Conservation (phyloP, 2,329 filamentous ascomycete genomes). For the Beauveria asiatica region DNA sequence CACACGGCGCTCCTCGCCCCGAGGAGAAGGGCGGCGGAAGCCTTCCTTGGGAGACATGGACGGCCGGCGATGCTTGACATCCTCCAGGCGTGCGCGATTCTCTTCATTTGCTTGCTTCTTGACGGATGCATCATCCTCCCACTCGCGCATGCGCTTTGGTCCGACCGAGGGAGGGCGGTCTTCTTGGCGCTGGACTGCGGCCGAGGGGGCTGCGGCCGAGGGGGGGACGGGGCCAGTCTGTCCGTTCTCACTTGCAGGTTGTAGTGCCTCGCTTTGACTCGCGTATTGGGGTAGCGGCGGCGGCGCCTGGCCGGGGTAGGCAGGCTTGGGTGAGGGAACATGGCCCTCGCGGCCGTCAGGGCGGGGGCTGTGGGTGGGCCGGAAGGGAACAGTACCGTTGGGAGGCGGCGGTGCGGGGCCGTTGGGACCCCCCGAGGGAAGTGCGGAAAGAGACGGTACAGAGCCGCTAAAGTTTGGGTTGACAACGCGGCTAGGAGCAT, state of each 20-base stretch:
- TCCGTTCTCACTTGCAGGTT: constrained; percentile 52
- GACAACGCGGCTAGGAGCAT: constrained; percentile 48
- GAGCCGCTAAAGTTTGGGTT: constrained; percentile 54
- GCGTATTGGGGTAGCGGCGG: constrained; percentile 45
- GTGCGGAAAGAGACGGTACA: constrained; percentile 33
- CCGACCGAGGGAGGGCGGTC: constrained; percentile 74
- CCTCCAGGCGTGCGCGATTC: constrained; percentile 75
- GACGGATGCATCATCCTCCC: constrained; percentile 71
- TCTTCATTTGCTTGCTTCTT: constrained; percentile 91
- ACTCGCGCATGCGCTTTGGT: constrained; percentile 81
- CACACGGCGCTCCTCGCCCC: constrained; percentile 55
- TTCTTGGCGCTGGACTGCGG: constrained; percentile 50
- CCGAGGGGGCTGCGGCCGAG: constrained; percentile 48
- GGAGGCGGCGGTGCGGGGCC: constrained; percentile 29
- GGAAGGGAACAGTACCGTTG: constrained; percentile 61
- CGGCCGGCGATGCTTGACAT: constrained; percentile 69
- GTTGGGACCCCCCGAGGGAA: constrained; percentile 25
- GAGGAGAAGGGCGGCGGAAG: constrained; percentile 71
- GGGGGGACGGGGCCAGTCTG: constrained; percentile 41
- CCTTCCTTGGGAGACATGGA: constrained; percentile 63
- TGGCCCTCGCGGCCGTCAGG: constrained; percentile 68
- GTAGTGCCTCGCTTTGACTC: constrained; percentile 57
- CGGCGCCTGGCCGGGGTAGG: constrained; percentile 68
- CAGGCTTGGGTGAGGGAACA: constrained; percentile 81
- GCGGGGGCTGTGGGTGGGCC: constrained; percentile 64